These are phyloP conservation scores for Mycena citricolor DNA, from an alignment of 1,284 basidiomycete genomes.

Conservation along the genomic window DNA sequence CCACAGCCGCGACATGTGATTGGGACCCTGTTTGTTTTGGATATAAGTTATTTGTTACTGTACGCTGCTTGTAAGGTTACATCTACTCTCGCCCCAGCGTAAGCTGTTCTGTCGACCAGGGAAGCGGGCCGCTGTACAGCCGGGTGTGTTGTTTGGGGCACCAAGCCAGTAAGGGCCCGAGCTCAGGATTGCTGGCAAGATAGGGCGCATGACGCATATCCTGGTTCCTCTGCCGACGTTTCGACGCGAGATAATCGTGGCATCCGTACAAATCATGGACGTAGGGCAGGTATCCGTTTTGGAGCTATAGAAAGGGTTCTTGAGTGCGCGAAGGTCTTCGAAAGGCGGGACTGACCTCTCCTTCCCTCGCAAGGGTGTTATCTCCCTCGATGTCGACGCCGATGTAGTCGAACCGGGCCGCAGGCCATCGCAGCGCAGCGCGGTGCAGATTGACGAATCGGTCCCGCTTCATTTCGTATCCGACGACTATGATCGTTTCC, in stretches of 20 bases:
- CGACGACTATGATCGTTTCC: constrained; percentile 81
- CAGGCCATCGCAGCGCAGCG: constrained; percentile 80
- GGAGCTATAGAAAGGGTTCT: constrained; percentile 38
- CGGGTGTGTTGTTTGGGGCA: constrained; percentile 59
- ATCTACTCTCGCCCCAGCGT: too few relatives aligned
- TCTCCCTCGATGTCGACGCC: constrained; percentile 77
- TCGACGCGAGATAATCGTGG: constrained; percentile 72
- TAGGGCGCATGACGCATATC: constrained; percentile 84
- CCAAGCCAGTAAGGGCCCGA: constrained; percentile 79
- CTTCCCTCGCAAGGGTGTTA: constrained; percentile 56
- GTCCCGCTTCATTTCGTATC: constrained; percentile 87
- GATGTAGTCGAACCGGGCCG: constrained; percentile 69
- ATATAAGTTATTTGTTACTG: too few relatives aligned
- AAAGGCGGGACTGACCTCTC: constrained; percentile 61
- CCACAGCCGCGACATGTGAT: too few relatives aligned
- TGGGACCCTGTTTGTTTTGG: too few relatives aligned
- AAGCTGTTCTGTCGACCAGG: constrained; percentile 32
- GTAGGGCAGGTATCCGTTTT: constrained; percentile 81
- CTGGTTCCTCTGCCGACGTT: constrained; percentile 77
- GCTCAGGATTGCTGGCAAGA: constrained; percentile 75
- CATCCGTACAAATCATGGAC: constrained; percentile 85
- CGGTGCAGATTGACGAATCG: constrained; percentile 88
- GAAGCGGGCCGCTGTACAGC: constrained; percentile 38
- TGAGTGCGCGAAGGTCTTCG: neutral
- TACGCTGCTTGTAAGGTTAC: too few relatives aligned